Evolutionary conservation across 352 stramenopile species (phyloP).

Genomic region (Pythium grandisporangium): DNA sequence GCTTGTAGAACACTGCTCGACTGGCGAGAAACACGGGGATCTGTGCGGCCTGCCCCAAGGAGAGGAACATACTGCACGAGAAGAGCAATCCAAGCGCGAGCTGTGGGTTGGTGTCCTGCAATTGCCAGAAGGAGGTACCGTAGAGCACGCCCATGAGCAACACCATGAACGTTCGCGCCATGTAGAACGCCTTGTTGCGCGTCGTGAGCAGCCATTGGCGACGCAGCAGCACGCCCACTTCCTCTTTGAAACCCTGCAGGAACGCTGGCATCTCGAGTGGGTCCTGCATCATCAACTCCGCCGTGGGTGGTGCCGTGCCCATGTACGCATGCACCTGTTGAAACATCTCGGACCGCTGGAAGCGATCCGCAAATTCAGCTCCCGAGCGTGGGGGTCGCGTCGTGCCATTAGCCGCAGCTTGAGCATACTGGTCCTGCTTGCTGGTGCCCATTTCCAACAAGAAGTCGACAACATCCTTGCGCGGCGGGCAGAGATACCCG

Average conservation of each 20-base stretch:
- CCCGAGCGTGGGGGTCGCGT: slow-evolving; percentile 3
- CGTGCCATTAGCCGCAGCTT: slow-evolving; percentile 5
- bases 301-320: slow-evolving; percentile 11
- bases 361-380: slow-evolving; percentile 37
- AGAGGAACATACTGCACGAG: slow-evolving; percentile 82
- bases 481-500: slow-evolving; percentile 27
- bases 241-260: slow-evolving; percentile 36
- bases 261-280: slow-evolving; percentile 18
- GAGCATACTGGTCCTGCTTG: slow-evolving; percentile 21
- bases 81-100: slow-evolving; percentile 83
- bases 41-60: slow-evolving; percentile 68
- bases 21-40: slow-evolving; percentile 75
- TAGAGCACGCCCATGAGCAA: slow-evolving; percentile 59
- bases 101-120: slow-evolving; percentile 39
- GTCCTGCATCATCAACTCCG: slow-evolving; percentile 3
- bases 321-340: slow-evolving; percentile 34
- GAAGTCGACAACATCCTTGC: slow-evolving; percentile 22
- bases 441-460: slow-evolving; percentile 22
- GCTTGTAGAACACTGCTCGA: slow-evolving; percentile 84
- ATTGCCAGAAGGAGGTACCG: slow-evolving; percentile 53
- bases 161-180: slow-evolving; percentile 39
- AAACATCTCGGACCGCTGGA: slow-evolving; percentile 39
- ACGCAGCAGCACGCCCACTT: slow-evolving; percentile 27
- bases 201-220: slow-evolving; percentile 67
- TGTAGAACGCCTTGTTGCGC: slow-evolving; percentile 37